Conservation (phyloP, 331 rosid species). For the Phaseolus coccineus region DNA sequence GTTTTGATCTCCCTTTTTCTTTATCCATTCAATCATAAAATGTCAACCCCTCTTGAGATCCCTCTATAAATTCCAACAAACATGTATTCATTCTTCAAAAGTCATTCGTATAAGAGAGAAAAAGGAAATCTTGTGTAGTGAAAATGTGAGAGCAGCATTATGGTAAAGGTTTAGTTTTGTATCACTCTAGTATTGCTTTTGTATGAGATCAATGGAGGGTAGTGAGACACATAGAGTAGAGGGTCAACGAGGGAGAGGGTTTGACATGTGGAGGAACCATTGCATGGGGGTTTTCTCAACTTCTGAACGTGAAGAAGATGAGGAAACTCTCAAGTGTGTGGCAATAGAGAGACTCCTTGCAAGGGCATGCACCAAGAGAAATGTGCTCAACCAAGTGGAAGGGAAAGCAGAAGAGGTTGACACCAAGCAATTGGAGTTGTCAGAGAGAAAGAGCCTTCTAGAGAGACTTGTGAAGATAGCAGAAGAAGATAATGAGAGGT, state of each 20-base stretch:
- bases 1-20: not conserved
- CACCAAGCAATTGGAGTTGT: conserved; percentile 46
- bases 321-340: conserved; percentile 78
- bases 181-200: not conserved
- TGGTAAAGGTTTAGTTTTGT: not conserved
- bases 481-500: conserved; percentile 68
- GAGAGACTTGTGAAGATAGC: conserved; percentile 62
- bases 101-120: not conserved
- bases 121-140: not conserved
- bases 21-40: not conserved
- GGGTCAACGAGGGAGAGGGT: not conserved
- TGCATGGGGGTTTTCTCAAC: conserved; percentile 56
- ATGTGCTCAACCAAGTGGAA: conserved; percentile 44
- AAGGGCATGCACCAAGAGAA: conserved; percentile 55
- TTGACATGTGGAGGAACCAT: conserved; percentile 39
- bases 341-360: conserved; percentile 73
- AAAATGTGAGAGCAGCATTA: conserved; percentile 3
- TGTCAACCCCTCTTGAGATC: not conserved
- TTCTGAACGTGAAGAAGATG: conserved; percentile 60
- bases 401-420: conserved; percentile 61
- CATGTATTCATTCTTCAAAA: not conserved
- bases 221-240: not conserved
- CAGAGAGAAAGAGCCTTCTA: conserved; percentile 61
- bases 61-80: not conserved
- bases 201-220: not conserved